Percentiles rank a stretch among this genome's conserved stretches.
Conservation (phyloP, 345 rosid species). For the Lumnitzera racemosa region DNA sequence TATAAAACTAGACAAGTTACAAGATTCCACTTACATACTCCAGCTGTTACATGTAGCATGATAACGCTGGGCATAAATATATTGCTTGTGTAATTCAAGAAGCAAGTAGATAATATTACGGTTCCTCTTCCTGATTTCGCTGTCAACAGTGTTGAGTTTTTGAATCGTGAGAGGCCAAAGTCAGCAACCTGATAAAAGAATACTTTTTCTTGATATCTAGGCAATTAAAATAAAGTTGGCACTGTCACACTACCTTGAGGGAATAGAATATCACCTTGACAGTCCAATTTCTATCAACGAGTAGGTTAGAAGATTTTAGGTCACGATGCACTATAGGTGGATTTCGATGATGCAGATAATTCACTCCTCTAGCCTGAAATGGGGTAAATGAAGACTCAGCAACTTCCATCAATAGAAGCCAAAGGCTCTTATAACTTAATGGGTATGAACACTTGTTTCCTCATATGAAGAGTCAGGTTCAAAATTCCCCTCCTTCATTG, state of each 20-base stretch:
- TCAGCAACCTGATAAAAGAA: constrained; percentile 61
- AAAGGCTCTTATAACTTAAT: too few species aligned
- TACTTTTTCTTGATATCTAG: too few species aligned
- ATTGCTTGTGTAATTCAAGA: background rate
- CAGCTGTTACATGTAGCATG: too few species aligned
- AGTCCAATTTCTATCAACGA: constrained; percentile 82
- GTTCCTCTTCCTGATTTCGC: constrained; percentile 85
- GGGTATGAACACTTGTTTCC: too few species aligned
- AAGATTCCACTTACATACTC: background rate
- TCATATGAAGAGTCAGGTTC: too few species aligned
- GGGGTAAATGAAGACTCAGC: background rate
- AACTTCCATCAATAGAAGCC: too few species aligned
- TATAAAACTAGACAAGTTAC: constrained; percentile 3
- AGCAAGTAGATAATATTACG: constrained; percentile 22
- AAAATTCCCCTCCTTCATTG: too few species aligned
- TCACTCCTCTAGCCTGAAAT: constrained; percentile 88
- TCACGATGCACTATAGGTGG: constrained; percentile 90
- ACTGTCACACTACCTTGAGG: too few species aligned
- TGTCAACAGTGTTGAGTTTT: constrained; percentile 67
- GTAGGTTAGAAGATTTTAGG: constrained; percentile 85
- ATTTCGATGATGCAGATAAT: constrained; percentile 81
- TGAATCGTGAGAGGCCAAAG: constrained; percentile 85
- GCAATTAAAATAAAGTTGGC: too few species aligned
- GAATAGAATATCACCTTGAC: constrained; percentile 50
- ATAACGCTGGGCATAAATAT: too few species aligned